Conservation (phyloP, 176 grass and related monocot genomes). For the Eleusine coracana region DNA sequence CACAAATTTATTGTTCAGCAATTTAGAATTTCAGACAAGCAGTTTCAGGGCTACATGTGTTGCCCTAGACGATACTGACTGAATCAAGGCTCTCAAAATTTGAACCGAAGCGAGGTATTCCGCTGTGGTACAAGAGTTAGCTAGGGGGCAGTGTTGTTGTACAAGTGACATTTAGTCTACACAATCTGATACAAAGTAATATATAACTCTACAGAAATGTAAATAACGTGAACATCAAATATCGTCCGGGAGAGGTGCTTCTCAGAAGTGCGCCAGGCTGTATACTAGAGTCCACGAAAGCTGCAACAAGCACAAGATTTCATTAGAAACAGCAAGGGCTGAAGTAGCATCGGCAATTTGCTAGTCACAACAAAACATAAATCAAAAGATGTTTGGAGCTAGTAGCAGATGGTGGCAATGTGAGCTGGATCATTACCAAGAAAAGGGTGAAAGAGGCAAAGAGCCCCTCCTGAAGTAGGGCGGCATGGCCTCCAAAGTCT, state of each 20-base stretch:
- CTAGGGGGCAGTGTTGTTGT: background rate
- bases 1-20: background rate
- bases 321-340: background rate
- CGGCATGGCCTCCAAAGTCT: slow-evolving; percentile 81
- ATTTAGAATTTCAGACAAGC: background rate
- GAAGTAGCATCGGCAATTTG: background rate
- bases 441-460: slow-evolving; percentile 94
- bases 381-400: background rate
- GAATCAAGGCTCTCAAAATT: slow-evolving; percentile 3
- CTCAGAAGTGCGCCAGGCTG: background rate
- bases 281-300: background rate
- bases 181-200: background rate
- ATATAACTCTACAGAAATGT: slow-evolving; percentile 16
- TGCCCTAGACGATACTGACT: background rate
- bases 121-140: background rate
- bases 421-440: slow-evolving; percentile 53
- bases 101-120: background rate
- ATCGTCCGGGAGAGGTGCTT: background rate
- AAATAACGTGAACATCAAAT: background rate
- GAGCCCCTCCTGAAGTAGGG: slow-evolving; percentile 89
- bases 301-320: background rate
- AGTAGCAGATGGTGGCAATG: background rate
- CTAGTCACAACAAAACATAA: background rate
- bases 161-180: background rate
- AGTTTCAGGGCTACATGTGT: background rate